These are phyloP conservation scores for Pezicula rhizophila DNA, from an alignment of 2,329 filamentous ascomycete species.

Conservation along the genomic window DNA sequence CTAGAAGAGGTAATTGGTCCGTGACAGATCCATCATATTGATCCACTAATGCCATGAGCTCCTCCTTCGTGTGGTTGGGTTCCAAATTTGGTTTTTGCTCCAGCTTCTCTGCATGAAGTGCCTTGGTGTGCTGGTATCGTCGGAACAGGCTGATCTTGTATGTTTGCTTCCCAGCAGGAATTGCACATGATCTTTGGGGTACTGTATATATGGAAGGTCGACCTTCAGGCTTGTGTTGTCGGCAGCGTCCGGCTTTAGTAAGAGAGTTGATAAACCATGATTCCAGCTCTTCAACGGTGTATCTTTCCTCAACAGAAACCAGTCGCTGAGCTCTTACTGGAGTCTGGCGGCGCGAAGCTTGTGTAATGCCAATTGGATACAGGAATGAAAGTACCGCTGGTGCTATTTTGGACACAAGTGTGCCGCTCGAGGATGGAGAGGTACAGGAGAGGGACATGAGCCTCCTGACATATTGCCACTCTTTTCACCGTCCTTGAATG, in stretches of 20 bases:
- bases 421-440: conserved; percentile 40
- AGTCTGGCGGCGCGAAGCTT: conserved; percentile 4
- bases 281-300: conserved; percentile 18
- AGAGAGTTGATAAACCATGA: conserved; percentile 28
- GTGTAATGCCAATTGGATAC: conserved; percentile 17
- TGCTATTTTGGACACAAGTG: conserved; percentile 39
- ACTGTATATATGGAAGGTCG: conserved; percentile 13
- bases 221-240: conserved; percentile 17
- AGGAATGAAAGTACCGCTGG: conserved; percentile 27
- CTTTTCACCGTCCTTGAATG: conserved; percentile 16
- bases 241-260: conserved; percentile 22
- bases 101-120: background rate
- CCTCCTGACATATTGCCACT: conserved; percentile 51
- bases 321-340: background rate
- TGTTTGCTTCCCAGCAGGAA: conserved; percentile 2
- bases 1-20: conserved; percentile 45
- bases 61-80: conserved; percentile 29
- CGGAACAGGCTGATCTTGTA: conserved; percentile 3
- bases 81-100: conserved; percentile 4
- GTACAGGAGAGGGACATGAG: conserved; percentile 58
- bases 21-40: conserved; percentile 43
- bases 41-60: conserved; percentile 48
- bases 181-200: conserved; percentile 11
- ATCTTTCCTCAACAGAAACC: conserved; percentile 7
- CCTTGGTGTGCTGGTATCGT: conserved; percentile 12